These are phyloP conservation scores for Fraxinus excelsior DNA, from an alignment of 257 asterid species.

Conservation along the genomic window DNA sequence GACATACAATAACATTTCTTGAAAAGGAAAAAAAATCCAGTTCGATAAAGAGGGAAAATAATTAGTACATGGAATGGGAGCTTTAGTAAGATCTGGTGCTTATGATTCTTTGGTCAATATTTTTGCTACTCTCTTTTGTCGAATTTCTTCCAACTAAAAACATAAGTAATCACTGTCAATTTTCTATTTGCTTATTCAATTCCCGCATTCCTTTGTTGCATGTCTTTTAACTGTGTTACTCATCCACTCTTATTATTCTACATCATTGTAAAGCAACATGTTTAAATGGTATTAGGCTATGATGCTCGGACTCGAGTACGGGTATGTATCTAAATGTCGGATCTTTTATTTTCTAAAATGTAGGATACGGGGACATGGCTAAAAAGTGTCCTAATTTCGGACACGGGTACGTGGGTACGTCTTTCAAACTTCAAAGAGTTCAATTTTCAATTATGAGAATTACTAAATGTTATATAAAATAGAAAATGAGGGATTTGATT, in stretches of 20 bases:
- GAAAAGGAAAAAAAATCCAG: neutral
- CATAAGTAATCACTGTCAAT: conserved; percentile 21
- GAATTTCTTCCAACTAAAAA: conserved; percentile 64
- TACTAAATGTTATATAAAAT: too few relatives aligned
- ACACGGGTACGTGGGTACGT: too few relatives aligned
- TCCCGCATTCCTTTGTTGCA: conserved; percentile 63
- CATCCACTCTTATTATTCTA: conserved; percentile 82
- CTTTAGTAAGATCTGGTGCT: conserved; percentile 72
- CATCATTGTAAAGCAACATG: conserved; percentile 22
- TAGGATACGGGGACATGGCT: too few relatives aligned
- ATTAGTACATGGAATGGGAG: conserved; percentile 19
- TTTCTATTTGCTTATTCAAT: conserved; percentile 65
- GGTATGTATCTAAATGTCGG: too few relatives aligned
- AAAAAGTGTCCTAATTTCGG: too few relatives aligned
- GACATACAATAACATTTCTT: neutral
- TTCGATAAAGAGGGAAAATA: too few relatives aligned
- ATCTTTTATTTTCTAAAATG: too few relatives aligned
- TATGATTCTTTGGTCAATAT: conserved; percentile 69
- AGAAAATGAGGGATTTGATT: too few relatives aligned
- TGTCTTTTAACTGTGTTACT: conserved; percentile 70
- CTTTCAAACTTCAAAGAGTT: too few relatives aligned
- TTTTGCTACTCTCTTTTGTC: conserved; percentile 91
- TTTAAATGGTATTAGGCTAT: too few relatives aligned
- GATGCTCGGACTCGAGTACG: too few relatives aligned
- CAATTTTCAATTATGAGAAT: too few relatives aligned